phyloP scores from a whole-genome alignment of 306 rosid species.

The Elaeagnus macrophylla region DNA sequence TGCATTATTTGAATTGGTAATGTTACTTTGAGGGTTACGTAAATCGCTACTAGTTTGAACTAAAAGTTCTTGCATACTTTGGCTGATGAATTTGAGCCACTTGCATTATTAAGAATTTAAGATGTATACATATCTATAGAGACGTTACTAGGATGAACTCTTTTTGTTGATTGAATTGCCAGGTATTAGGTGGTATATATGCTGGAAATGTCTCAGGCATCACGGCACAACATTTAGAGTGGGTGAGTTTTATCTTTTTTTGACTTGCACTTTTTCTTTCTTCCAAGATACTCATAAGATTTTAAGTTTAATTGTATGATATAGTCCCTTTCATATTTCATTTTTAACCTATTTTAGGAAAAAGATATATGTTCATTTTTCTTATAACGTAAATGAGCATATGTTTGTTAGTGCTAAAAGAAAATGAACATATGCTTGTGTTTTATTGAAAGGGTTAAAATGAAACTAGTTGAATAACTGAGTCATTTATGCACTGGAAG shows the following conservation, averaged over 20 bases:
- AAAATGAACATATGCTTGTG: too few relatives aligned
- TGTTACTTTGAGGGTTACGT: too few relatives aligned
- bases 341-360: too few relatives aligned
- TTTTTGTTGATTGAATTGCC: conserved; percentile 19
- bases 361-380: too few relatives aligned
- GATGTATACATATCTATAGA: background rate
- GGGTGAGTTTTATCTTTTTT: conserved; percentile 42
- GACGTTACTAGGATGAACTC: background rate
- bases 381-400: too few relatives aligned
- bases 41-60: background rate
- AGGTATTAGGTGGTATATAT: conserved; percentile 90
- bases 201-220: conserved; percentile 73
- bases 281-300: background rate
- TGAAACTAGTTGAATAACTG: too few relatives aligned
- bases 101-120: background rate
- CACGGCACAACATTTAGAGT: conserved; percentile 91
- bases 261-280: background rate
- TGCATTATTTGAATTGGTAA: too few relatives aligned
- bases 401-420: too few relatives aligned
- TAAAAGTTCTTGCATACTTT: background rate
- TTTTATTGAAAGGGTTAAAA: too few relatives aligned
- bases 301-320: background rate
- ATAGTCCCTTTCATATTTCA: too few relatives aligned
- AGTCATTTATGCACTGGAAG: too few relatives aligned
- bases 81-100: conserved; percentile 4